Percentiles rank a stretch among this genome's conserved stretches.
phyloP scores from a whole-genome alignment of 78 protist genomes.

The Dictyostelium brefeldianum region DNA sequence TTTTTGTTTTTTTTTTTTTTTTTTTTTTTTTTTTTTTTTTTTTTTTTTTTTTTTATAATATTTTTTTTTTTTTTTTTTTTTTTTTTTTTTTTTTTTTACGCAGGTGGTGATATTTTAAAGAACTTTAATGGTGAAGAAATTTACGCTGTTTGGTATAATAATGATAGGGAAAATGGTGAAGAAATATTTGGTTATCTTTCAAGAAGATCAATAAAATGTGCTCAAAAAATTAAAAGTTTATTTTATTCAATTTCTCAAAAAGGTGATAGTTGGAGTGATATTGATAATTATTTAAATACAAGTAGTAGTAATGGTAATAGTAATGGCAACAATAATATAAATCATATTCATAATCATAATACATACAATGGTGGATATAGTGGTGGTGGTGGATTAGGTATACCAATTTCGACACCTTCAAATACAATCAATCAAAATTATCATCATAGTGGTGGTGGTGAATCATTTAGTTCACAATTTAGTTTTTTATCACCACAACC shows the following conservation, averaged over 20 bases:
- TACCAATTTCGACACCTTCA: background rate
- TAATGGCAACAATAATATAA: background rate
- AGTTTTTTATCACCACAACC: background rate
- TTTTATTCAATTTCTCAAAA: background rate
- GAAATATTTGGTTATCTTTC: background rate
- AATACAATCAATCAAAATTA: background rate
- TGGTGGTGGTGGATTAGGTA: background rate
- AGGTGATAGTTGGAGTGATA: background rate
- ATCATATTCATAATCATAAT: background rate
- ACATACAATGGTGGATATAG: background rate
- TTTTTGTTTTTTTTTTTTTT: background rate
- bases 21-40: background rate
- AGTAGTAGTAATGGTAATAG: background rate
- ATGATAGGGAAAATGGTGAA: slow-evolving; percentile 9
- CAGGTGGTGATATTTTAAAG: slow-evolving; percentile 52
- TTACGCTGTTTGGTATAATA: slow-evolving; percentile 36
- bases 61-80: background rate
- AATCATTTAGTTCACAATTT: background rate
- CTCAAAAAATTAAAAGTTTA: background rate
- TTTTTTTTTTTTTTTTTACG: background rate
- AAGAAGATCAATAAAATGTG: slow-evolving; percentile 32
- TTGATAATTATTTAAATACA: background rate
- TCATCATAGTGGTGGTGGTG: background rate
- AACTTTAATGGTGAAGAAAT: slow-evolving; percentile 50
- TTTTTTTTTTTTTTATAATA: background rate